These are phyloP conservation scores for Lachancea quebecensis DNA, from an alignment of 805 yeast species.

Conservation along the genomic window DNA sequence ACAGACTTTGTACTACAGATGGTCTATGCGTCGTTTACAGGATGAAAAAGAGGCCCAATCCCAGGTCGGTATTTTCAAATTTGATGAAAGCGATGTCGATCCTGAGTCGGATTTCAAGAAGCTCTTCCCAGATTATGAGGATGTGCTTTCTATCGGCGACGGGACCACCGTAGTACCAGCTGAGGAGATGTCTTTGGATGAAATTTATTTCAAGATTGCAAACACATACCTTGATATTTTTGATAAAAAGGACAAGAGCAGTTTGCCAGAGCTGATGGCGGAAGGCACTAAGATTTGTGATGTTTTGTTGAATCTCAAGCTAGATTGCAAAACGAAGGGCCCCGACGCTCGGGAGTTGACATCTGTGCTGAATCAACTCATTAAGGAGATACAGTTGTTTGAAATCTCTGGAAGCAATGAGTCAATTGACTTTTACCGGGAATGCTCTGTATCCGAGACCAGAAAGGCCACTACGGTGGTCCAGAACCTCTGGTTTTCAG, in stretches of 20 bases:
- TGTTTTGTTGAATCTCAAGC: conserved; percentile 22
- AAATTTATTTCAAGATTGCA: conserved; percentile 43
- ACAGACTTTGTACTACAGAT: conserved; percentile 63
- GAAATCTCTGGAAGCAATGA: conserved; percentile 9
- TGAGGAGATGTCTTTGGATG: conserved; percentile 34
- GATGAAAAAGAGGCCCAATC: conserved; percentile 56
- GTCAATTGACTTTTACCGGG: conserved; percentile 56
- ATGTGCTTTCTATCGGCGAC: conserved; percentile 28
- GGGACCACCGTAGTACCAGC: conserved; percentile 11
- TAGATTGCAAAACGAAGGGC: conserved; percentile 16
- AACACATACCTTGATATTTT: conserved; percentile 42
- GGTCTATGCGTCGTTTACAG: conserved; percentile 69
- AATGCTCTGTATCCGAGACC: conserved; percentile 53
- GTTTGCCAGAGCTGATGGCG: conserved; percentile 29
- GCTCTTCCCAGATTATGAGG: conserved; percentile 87
- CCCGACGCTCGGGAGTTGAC: conserved; percentile 31
- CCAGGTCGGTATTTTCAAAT: conserved; percentile 59
- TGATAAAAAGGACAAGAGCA: conserved; percentile 13
- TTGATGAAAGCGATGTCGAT: conserved; percentile 54
- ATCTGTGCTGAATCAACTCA: conserved; percentile 32
- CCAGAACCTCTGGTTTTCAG: conserved; percentile 38
- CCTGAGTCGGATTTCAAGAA: conserved; percentile 70
- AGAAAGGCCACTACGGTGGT: conserved; percentile 48
- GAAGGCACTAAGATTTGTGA: conserved; percentile 37
- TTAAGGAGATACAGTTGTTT: conserved; percentile 30